A percentile compares a stretch with the other conserved stretches of the same genome.
Conservation (phyloP, 2,329 filamentous ascomycete genomes). For the Ophiosphaerella herpotricha region DNA sequence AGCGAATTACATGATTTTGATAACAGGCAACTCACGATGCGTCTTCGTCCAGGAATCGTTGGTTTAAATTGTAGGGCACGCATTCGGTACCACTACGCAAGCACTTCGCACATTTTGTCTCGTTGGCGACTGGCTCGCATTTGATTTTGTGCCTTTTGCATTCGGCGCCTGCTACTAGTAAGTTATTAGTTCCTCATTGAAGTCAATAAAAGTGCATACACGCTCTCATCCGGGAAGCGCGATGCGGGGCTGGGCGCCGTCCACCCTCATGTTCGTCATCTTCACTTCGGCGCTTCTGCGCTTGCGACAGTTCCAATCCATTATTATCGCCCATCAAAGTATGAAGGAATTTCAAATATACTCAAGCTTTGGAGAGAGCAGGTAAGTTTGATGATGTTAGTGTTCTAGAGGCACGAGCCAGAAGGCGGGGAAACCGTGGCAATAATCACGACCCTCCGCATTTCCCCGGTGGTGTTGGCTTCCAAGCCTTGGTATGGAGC, state of each 20-base stretch:
- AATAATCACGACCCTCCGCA: conserved; percentile 3
- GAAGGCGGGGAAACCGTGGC: no score
- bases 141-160: conserved; percentile 45
- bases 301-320: conserved; percentile 67
- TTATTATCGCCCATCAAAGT: conserved; percentile 45
- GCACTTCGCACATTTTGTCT: conserved; percentile 41
- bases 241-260: conserved; percentile 28
- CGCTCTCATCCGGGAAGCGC: conserved; percentile 31
- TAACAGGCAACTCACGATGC: conserved; percentile 25
- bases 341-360: neutral
- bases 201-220: conserved; percentile 19
- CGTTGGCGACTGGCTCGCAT: conserved; percentile 38
- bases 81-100: conserved; percentile 71
- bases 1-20: neutral
- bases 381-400: neutral
- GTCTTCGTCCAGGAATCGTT: conserved; percentile 40
- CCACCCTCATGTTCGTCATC: conserved; percentile 36
- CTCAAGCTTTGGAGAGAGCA: neutral
- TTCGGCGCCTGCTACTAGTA: conserved; percentile 30
- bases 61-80: conserved; percentile 63
- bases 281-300: conserved; percentile 35
- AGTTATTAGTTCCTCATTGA: conserved; percentile 1
- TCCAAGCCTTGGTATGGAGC: conserved; percentile 1
- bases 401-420: neutral
- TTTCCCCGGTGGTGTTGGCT: neutral